A percentile compares a stretch with the other conserved stretches of the same genome.
Evolutionary conservation across 441 rosid genomes (phyloP).

Genomic region (Flueggea neowawraea): DNA sequence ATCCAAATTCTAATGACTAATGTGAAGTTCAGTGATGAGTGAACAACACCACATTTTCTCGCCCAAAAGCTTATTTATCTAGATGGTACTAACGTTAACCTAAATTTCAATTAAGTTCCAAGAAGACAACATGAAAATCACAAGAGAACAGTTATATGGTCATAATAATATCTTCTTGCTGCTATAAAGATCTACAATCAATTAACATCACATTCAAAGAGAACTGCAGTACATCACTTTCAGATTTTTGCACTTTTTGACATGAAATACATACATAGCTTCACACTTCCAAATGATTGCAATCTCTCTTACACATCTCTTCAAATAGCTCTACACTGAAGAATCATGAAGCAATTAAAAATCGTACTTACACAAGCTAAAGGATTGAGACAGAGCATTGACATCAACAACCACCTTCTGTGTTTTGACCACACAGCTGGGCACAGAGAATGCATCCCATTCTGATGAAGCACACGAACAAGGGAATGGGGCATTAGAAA

Average conservation of each 20-base stretch:
- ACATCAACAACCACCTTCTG: constrained; percentile 94
- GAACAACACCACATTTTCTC: background rate
- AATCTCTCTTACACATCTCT: too few species aligned
- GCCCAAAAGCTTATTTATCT: background rate
- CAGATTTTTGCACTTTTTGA: too few species aligned
- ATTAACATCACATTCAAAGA: too few species aligned
- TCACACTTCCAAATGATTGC: background rate
- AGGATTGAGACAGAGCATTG: constrained; percentile 93
- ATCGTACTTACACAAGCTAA: constrained; percentile 59
- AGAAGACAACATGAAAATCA: too few species aligned
- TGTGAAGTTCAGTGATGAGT: background rate
- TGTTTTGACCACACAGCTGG: constrained; percentile 99
- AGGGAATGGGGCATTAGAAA: background rate
- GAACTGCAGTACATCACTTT: too few species aligned
- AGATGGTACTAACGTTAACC: too few species aligned
- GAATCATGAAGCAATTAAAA: background rate
- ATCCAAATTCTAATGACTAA: background rate
- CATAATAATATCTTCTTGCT: too few species aligned
- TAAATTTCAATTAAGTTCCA: too few species aligned
- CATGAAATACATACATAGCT: too few species aligned
- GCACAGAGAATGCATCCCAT: constrained; percentile 95
- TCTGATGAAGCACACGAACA: constrained; percentile 39
- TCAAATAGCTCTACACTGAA: background rate
- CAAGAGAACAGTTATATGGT: too few species aligned
- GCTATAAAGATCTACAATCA: too few species aligned